Evolutionary conservation across 768 basidiomycete genomes (phyloP).

Genomic region (Tylopilus plumbeoviolaceoides): DNA sequence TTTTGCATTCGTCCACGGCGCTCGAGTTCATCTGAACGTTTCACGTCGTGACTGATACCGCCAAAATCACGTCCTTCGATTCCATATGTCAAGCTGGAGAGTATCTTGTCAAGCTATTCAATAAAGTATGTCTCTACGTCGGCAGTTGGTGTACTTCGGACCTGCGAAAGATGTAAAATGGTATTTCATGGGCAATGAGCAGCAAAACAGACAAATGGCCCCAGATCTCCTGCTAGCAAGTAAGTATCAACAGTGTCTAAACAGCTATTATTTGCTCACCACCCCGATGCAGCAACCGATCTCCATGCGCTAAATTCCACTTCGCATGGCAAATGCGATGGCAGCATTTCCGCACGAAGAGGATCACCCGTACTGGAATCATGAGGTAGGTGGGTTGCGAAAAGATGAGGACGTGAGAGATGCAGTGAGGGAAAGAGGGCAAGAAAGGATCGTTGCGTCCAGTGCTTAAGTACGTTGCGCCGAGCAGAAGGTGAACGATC

Average conservation of each 20-base stretch:
- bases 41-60: slow-evolving; percentile 57
- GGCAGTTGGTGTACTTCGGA: slow-evolving; percentile 61
- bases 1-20: slow-evolving; percentile 67
- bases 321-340: too few species aligned
- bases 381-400: too few species aligned
- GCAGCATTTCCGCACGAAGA: too few species aligned
- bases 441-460: too few species aligned
- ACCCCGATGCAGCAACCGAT: slow-evolving; percentile 46
- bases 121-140: slow-evolving; percentile 57
- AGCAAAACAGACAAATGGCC: slow-evolving; percentile 55
- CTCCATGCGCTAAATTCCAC: slow-evolving; percentile 35
- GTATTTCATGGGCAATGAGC: slow-evolving; percentile 54
- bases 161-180: slow-evolving; percentile 46
- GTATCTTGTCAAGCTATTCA: slow-evolving; percentile 56
- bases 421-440: too few species aligned
- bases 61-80: slow-evolving; percentile 59
- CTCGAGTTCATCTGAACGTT: slow-evolving; percentile 68
- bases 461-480: too few species aligned
- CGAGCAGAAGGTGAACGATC: too few species aligned
- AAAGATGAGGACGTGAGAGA: too few species aligned
- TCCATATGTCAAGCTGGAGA: slow-evolving; percentile 86
- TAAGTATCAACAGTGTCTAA: too few species aligned
- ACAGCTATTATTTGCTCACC: too few species aligned
- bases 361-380: too few species aligned
- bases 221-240: slow-evolving; percentile 52